Percentiles rank a stretch among this genome's conserved stretches.
phyloP scores from a whole-genome alignment of 139 green algal genomes.

The Zygnema circumcarinatum region DNA sequence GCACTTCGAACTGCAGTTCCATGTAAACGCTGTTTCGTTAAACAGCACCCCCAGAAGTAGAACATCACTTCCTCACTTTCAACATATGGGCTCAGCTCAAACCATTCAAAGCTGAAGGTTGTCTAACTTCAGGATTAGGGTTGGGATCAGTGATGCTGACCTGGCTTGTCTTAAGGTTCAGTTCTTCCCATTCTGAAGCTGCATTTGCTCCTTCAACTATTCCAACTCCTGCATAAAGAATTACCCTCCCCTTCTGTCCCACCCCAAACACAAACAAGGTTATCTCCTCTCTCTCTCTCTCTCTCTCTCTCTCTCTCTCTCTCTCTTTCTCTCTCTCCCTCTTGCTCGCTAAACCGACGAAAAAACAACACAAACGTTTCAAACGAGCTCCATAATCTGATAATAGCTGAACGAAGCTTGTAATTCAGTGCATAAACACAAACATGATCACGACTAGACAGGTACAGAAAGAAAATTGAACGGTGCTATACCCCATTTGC shows the following conservation, averaged over 20 bases:
- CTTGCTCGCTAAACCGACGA: too few species aligned
- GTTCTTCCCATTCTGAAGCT: slow-evolving; percentile 88
- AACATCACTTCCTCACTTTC: neutral
- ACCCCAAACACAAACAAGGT: neutral
- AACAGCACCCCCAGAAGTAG: too few species aligned
- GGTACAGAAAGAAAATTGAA: too few species aligned
- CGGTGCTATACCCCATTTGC: too few species aligned
- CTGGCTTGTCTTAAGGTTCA: slow-evolving; percentile 84
- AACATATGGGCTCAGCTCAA: neutral
- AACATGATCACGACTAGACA: too few species aligned
- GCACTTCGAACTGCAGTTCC: slow-evolving; percentile 66
- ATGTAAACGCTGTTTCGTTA: too few species aligned
- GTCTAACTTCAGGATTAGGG: too few species aligned
- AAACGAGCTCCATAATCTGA: too few species aligned
- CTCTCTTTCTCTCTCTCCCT: slow-evolving; percentile 9
- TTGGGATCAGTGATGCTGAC: too few species aligned
- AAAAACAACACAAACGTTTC: neutral
- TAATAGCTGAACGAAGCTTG: too few species aligned
- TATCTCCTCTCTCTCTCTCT: neutral
- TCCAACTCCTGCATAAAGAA: slow-evolving; percentile 93
- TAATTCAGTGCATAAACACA: too few species aligned
- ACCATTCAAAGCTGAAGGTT: too few species aligned
- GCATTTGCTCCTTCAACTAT: slow-evolving; percentile 85
- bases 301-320: neutral
- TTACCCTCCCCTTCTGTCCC: slow-evolving; percentile 52